Evolutionary conservation across 495 filamentous ascomycete genomes (phyloP).

Genomic region (Elasticomyces elasticus): DNA sequence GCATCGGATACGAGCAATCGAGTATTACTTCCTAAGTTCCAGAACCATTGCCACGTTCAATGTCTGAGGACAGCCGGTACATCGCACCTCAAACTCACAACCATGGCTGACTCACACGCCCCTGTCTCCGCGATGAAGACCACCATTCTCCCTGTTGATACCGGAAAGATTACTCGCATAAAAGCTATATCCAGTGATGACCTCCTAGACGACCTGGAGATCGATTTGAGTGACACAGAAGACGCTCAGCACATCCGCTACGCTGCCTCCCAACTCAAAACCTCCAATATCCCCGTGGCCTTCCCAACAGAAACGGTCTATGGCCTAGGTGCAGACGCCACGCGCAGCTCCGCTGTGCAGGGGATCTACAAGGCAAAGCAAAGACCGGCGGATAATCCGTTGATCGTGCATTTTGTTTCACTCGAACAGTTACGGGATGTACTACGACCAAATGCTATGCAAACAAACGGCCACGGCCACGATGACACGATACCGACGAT

Average conservation of each 20-base stretch:
- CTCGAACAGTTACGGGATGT: conserved; percentile 65
- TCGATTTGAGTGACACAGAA: conserved; percentile 12
- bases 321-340: conserved; percentile 90
- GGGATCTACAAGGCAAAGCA: conserved; percentile 89
- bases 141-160: conserved; percentile 16
- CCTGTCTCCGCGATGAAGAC: conserved; percentile 9
- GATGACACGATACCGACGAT: conserved; percentile 58
- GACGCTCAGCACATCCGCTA: conserved; percentile 31
- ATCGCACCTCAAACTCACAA: background rate
- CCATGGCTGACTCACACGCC: background rate
- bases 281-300: conserved; percentile 65
- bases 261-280: conserved; percentile 52
- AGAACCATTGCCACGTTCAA: background rate
- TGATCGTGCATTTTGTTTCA: conserved; percentile 86
- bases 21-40: background rate
- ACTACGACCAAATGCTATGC: conserved; percentile 33
- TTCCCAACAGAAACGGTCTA: conserved; percentile 99
- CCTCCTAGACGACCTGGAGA: conserved; percentile 17
- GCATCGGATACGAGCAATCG: background rate
- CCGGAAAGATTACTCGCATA: conserved; percentile 11
- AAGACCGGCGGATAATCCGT: conserved; percentile 82
- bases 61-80: background rate
- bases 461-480: background rate
- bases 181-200: conserved; percentile 1
- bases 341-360: conserved; percentile 67